Evolutionary conservation across 768 basidiomycete genomes (phyloP).

Genomic region (Collybia mongolica): DNA sequence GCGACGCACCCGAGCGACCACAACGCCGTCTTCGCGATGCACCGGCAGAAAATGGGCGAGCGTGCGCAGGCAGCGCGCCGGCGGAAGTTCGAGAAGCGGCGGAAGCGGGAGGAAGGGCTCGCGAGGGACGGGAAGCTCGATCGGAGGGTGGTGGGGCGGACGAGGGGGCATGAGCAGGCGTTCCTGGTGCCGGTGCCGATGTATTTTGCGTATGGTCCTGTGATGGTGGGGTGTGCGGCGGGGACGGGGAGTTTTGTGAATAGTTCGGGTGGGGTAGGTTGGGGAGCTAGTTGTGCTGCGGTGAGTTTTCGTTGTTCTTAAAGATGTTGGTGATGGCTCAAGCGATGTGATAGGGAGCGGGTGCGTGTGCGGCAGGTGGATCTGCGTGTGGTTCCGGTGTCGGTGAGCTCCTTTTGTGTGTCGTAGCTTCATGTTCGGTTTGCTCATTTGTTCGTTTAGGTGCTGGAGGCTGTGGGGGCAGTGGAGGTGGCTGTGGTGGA

Average conservation of each 20-base stretch:
- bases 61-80: background rate
- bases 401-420: too few species aligned
- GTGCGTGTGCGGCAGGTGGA: too few species aligned
- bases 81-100: background rate
- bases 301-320: too few species aligned
- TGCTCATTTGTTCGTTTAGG: too few species aligned
- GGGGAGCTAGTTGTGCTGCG: too few species aligned
- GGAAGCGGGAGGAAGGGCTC: slow-evolving; percentile 14
- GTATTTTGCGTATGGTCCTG: background rate
- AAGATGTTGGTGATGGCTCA: too few species aligned
- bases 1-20: slow-evolving; percentile 50
- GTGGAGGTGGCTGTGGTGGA: background rate
- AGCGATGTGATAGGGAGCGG: too few species aligned
- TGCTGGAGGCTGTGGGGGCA: too few species aligned
- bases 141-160: slow-evolving; percentile 8
- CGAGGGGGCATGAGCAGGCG: slow-evolving; percentile 23
- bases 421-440: too few species aligned
- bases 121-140: slow-evolving; percentile 19
- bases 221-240: slow-evolving; percentile 19
- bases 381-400: too few species aligned
- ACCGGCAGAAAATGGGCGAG: background rate
- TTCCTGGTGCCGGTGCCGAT: slow-evolving; percentile 41
- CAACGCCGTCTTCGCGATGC: slow-evolving; percentile 1
- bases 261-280: too few species aligned
- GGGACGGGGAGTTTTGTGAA: slow-evolving; percentile 14